These are phyloP conservation scores for Albophoma yamanashiensis DNA, from an alignment of 2,329 filamentous ascomycete species.

Conservation along the genomic window DNA sequence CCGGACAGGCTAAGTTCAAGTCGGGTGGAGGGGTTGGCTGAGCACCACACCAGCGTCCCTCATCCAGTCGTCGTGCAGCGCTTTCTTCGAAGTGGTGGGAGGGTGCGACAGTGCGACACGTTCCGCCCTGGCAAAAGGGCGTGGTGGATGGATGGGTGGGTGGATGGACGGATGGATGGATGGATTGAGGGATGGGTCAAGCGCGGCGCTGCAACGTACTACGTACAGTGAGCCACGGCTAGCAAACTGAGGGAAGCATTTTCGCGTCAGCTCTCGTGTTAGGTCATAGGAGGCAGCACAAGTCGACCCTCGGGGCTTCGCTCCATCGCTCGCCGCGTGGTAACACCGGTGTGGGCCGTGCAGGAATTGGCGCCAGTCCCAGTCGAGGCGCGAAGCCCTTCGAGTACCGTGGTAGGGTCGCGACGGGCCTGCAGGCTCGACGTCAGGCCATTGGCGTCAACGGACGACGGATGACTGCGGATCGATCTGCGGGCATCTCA, in stretches of 20 bases:
- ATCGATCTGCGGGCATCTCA: background rate
- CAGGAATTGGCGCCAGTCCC: background rate
- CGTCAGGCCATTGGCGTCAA: background rate
- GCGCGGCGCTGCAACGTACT: background rate
- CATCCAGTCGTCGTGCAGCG: background rate
- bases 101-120: background rate
- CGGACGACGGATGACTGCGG: background rate
- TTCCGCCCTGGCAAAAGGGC: background rate
- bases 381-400: background rate
- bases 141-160: background rate
- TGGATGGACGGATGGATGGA: no score
- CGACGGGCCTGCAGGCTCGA: background rate
- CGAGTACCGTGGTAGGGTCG: background rate
- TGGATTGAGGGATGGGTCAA: background rate
- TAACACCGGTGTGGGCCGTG: background rate
- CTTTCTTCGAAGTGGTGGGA: background rate
- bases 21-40: background rate
- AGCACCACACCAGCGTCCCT: background rate
- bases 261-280: background rate
- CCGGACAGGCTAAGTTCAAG: background rate
- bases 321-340: background rate
- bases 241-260: background rate
- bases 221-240: background rate
- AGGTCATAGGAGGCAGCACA: background rate
- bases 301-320: background rate